Evolutionary conservation across 108 stramenopile species (phyloP), one percentile per base, ranked within the genome.

Genomic region (Skeletonema costatum): DNA sequence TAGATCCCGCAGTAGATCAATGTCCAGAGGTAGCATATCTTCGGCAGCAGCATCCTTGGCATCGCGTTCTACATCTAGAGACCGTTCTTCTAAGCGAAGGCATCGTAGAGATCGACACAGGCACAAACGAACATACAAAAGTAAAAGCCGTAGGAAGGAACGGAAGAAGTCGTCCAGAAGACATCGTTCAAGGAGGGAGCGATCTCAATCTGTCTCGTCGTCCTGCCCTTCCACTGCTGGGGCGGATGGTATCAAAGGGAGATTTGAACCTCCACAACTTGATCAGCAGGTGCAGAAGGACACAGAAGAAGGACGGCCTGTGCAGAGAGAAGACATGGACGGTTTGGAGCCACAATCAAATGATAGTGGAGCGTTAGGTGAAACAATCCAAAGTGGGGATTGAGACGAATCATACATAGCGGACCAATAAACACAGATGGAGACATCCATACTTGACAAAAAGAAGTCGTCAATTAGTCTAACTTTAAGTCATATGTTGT

Each of bases 401-500:
- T 41, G 39, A 41, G 11, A 17, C 53, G 21, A 21, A 7, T 51
- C 50, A 5, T 6, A 21, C n/a, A 2, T 21, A 56, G 8, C 17
- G 2, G 21, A 14, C 4, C 2, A 2, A 1, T 10, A 25, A 25
- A 56, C 9, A 25, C 53, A 46, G 16, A 8, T 25, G 7, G 2
- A 12, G 1, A 12, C 39, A 11, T 41, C 36, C 36, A 36, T 36
- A 8, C 36, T 36, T 8, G 36, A 36, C 19, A 21, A 51, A 21
- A 19, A 48, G 17, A 19, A 48, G 17, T 19, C 17, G 0, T 10
- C 9, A 0, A 29, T 75, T 32, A 75, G 39, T 75, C 74, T 58
- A 75, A 67, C 59, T 75, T 75, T 41, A 75, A 75, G 61, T 75
- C 60, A 61, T 75, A 66, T 0, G 74, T 75, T 32, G 74, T 67